phyloP scores from a whole-genome alignment of 2,329 filamentous ascomycete species.

The Camptophora hylomeconis region DNA sequence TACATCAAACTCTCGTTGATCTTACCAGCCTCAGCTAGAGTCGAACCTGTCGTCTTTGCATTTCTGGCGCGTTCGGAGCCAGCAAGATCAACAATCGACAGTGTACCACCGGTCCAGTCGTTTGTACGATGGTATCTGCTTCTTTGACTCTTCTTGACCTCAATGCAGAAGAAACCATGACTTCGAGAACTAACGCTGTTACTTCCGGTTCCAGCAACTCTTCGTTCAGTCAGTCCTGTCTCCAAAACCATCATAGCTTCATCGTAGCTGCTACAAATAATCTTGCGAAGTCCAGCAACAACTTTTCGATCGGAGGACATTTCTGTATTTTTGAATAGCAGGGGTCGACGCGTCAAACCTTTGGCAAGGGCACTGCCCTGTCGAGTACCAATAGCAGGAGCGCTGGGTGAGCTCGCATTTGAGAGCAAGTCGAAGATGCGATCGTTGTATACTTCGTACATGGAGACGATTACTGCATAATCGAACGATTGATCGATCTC shows the following conservation, averaged over 20 bases:
- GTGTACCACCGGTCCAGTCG: constrained; percentile 33
- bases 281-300: constrained; percentile 80
- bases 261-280: constrained; percentile 67
- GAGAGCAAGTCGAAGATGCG: constrained; percentile 88
- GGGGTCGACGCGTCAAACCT: constrained; percentile 59
- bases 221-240: constrained; percentile 72
- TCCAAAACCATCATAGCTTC: constrained; percentile 86
- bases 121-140: constrained; percentile 53
- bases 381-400: constrained; percentile 25
- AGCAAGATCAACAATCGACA: constrained; percentile 20
- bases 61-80: constrained; percentile 81
- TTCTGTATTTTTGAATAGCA: constrained; percentile 89
- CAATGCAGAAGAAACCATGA: constrained; percentile 91
- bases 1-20: constrained; percentile 99
- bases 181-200: constrained; percentile 87
- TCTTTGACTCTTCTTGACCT: constrained; percentile 69
- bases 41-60: constrained; percentile 86
- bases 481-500: constrained; percentile 57
- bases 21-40: constrained; percentile 88
- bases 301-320: constrained; percentile 82
- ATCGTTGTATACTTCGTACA: constrained; percentile 99
- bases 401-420: constrained; percentile 30
- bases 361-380: constrained; percentile 42
- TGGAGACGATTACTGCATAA: constrained; percentile 81
- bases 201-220: constrained; percentile 79